These are phyloP conservation scores for Blastobotrys buckinghamii DNA, from an alignment of 1,139 yeast species.

Conservation along the genomic window DNA sequence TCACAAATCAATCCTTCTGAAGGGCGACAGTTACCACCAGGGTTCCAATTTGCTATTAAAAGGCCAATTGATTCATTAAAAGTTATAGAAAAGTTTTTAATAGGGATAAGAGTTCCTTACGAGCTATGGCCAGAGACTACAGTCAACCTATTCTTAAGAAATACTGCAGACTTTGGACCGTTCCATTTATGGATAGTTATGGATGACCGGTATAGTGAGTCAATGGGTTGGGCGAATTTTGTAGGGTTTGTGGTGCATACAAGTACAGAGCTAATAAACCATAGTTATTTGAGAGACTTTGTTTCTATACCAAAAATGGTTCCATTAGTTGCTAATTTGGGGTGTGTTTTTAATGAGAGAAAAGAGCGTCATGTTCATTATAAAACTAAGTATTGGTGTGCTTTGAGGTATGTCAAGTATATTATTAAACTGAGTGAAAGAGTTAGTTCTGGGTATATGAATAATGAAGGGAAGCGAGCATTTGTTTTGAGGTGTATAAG, in stretches of 20 bases:
- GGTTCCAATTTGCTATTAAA: not conserved
- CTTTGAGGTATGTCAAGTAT: not conserved
- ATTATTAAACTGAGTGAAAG: not conserved
- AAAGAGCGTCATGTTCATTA: not conserved
- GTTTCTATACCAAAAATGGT: not conserved
- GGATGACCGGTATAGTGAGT: not conserved
- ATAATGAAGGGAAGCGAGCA: constrained; percentile 1
- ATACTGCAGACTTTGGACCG: not conserved
- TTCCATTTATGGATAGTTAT: not conserved
- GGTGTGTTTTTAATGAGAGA: not conserved
- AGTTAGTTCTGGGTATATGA: not conserved
- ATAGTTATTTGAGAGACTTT: not conserved
- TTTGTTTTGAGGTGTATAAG: not conserved
- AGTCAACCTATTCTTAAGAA: not conserved
- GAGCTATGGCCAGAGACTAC: not conserved
- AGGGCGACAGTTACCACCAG: not conserved
- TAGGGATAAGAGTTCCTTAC: not conserved
- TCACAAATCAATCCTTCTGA: not conserved
- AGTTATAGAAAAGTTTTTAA: not conserved
- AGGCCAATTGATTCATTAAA: not conserved
- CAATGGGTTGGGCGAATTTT: not conserved
- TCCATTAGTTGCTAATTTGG: not conserved
- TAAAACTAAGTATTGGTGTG: not conserved
- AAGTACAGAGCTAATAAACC: not conserved
- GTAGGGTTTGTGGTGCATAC: not conserved